These are phyloP conservation scores for Pythium rishiriense DNA, from an alignment of 352 stramenopile species.

Conservation along the genomic window DNA sequence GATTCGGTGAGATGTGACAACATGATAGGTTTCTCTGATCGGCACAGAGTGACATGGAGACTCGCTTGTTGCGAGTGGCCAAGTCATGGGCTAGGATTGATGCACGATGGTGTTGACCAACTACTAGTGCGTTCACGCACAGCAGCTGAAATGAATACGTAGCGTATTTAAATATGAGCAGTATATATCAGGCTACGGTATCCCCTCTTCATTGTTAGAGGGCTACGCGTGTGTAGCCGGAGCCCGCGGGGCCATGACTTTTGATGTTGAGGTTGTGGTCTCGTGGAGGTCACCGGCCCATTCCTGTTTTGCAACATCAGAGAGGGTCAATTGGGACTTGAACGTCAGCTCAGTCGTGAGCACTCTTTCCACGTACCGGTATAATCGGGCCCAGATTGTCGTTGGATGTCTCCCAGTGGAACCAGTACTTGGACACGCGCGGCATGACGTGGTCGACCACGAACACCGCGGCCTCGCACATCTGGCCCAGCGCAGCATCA, in stretches of 20 bases:
- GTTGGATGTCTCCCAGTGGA: constrained; percentile 44
- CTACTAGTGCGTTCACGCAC: too few relatives aligned
- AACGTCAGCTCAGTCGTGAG: neutral
- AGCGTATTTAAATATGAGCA: neutral
- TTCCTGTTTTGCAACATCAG: neutral
- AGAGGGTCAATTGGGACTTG: neutral
- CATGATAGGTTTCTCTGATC: too few relatives aligned
- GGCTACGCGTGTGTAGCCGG: constrained; percentile 1
- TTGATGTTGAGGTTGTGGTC: neutral
- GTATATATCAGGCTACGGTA: neutral
- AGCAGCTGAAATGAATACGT: neutral
- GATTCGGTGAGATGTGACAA: too few relatives aligned
- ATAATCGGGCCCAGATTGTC: constrained; percentile 26
- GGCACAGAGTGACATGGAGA: too few relatives aligned
- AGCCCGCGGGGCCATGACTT: neutral
- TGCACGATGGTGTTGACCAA: too few relatives aligned
- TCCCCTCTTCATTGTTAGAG: neutral
- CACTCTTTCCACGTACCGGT: constrained; percentile 21
- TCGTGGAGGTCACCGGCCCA: constrained; percentile 8
- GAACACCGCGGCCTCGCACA: constrained; percentile 36
- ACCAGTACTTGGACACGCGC: constrained; percentile 39
- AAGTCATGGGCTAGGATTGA: too few relatives aligned
- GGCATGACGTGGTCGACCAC: constrained; percentile 48
- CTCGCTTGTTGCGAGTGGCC: too few relatives aligned
- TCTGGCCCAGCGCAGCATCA: constrained; percentile 39